Base-by-base conservation (phyloP, 768 basidiomycete genomes). In the Tulasnella sp. region DNA sequence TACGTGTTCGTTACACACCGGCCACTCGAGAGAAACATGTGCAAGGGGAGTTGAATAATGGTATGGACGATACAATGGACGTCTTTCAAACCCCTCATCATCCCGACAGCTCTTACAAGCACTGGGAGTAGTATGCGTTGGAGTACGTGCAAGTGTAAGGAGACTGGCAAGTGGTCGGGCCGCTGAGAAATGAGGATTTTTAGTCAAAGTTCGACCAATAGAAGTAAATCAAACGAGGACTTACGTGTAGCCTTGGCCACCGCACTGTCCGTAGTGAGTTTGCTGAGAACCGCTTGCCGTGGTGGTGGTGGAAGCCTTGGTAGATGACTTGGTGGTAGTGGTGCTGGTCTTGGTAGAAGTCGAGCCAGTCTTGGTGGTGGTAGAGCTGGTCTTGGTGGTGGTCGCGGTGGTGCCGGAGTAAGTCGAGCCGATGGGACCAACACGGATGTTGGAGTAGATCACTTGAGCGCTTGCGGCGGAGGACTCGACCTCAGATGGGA, bases 381-480 rank as follows among this genome's bases (percentile, higher is more conserved):
- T 26, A 59, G 62, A 64, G 62, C 40, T 62, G n/a, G n/a, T n/a
- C n/a, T n/a, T n/a, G 39, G 67, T 41, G 40, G 29, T 37, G 17
- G 73, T 36, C 6, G 41, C n/a, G 36, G 75, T 44, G 62, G 65
- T 67, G 44, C 70, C 71, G 52, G 74, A 76, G 75, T 76, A 85
- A 70, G 85, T 85, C 35, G 83, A 82, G 74, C 82, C 83, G 76
- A 86, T 83, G 77, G 81, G 79, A 71, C 84, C 85, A 77, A 83
- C 83, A 77, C 80, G 82, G 81, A 86, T 86, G 82, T 86, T 86
- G 37, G 85, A 86, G 83, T 77, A 86, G 72, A 80, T 82, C 78
- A 86, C 85, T 26, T 79, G 79, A 36, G 84, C 81, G 76, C 80
- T 80, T 64, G 84, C 76, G 75, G 74, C 69, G 66, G 79, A 66